Percentiles rank a stretch among this genome's conserved stretches.
Evolutionary conservation across 2,329 filamentous ascomycete species (phyloP).

Genomic region (Xylariaceae sp.): DNA sequence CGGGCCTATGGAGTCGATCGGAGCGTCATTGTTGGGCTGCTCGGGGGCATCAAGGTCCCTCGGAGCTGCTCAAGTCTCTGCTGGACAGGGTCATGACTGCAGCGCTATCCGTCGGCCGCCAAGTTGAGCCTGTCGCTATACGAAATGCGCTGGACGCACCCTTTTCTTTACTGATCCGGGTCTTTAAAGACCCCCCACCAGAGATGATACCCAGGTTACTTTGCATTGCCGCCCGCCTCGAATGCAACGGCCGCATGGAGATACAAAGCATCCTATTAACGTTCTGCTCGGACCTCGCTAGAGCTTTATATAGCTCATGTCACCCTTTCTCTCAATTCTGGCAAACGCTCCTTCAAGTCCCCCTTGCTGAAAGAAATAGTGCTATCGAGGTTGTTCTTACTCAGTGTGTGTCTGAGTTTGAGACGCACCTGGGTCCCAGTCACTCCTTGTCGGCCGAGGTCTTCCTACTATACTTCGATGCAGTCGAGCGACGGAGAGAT

Average conservation of each 20-base stretch:
- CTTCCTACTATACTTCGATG: slow-evolving; percentile 29
- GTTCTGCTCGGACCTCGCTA: slow-evolving; percentile 27
- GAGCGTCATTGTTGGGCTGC: slow-evolving; percentile 24
- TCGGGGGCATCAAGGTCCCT: slow-evolving; percentile 23
- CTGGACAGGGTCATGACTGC: slow-evolving; percentile 30
- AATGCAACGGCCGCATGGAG: slow-evolving; percentile 25
- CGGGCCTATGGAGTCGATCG: slow-evolving; percentile 24
- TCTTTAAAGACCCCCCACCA: slow-evolving; percentile 29
- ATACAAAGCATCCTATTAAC: slow-evolving; percentile 27
- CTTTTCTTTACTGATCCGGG: slow-evolving; percentile 26
- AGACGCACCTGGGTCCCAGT: slow-evolving; percentile 22
- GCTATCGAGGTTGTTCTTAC: slow-evolving; percentile 22
- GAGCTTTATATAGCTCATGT: slow-evolving; percentile 18
- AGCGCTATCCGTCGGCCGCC: slow-evolving; percentile 26
- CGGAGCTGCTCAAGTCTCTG: slow-evolving; percentile 26
- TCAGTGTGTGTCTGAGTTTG: slow-evolving; percentile 25
- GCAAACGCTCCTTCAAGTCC: slow-evolving; percentile 24
- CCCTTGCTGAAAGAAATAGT: slow-evolving; percentile 21
- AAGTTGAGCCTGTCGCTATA: slow-evolving; percentile 25
- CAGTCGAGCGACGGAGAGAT: slow-evolving; percentile 24
- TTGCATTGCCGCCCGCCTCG: slow-evolving; percentile 23
- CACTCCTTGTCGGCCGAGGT: slow-evolving; percentile 25
- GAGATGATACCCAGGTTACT: slow-evolving; percentile 27
- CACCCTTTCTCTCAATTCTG: slow-evolving; percentile 26
- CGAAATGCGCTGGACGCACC: slow-evolving; percentile 26